Base-by-base conservation (phyloP, 768 basidiomycete genomes). In the Leccinellum luteum region DNA sequence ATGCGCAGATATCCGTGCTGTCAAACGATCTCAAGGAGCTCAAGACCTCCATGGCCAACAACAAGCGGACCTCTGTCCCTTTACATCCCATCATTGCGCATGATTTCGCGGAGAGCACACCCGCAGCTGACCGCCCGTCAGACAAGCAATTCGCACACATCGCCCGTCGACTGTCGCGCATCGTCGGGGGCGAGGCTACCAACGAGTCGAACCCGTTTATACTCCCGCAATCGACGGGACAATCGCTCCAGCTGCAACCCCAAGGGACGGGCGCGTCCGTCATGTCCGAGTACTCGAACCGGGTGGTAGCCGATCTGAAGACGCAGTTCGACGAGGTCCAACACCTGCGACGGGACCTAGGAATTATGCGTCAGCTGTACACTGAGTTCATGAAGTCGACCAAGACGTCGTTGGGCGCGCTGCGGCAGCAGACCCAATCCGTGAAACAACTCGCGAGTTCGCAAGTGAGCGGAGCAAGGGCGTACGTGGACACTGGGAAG, bases 261-360 rank as follows among this genome's bases (percentile, higher is more conserved):
- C 89, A 90, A 67, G 79, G 80, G 76, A 91, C 90, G 0, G 90
- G 89, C 4, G 84, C 80, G n/a, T 90, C 90, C 1, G 75, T 85
- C 53, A 71, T 84, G 67, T 88, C 87, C 12, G 87, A 91, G 50
- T 85, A 89, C 66, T 85, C 89, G 13, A 78, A 69, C 41, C 86
- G 89, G 1, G 84, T 94, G 45, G 87, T 92, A 13, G 76, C 77
- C 8, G 92, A 96, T 67, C 81, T 98, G 58, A 90, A 91, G 72
- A 89, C 87, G 3, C 95, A 98, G 68, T 94, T 94, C 67, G 92
- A 96, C 72, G 94, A 97, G 67, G 89, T 98, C 14, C 94, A 95
- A 70, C 91, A 92, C 66, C 79, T 99, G 19, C 89, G 97, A 13
- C 85, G 95, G 1, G 97, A 98, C 68, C 79, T 99, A 7, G 94